Evolutionary conservation across 192 early-diverging fungal species (phyloP).

Genomic region (Chytriomyces hyalinus): DNA sequence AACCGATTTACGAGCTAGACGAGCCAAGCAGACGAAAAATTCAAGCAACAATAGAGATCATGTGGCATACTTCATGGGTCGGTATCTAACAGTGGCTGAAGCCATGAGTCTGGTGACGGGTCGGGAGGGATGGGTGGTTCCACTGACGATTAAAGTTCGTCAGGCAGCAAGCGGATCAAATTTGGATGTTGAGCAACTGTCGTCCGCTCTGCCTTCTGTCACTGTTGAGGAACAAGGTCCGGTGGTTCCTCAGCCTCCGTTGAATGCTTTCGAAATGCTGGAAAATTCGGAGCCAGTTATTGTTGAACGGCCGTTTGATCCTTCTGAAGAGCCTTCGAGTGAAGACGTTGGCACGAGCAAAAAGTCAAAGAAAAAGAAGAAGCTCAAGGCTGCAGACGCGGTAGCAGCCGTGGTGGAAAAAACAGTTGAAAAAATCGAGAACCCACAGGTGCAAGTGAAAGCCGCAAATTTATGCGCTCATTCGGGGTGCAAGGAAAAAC

Average conservation of each 20-base stretch:
- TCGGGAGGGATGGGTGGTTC: conserved; percentile 26
- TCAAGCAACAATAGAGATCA: conserved; percentile 7
- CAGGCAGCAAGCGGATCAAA: background rate
- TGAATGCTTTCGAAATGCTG: conserved; percentile 13
- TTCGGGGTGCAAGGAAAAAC: conserved; percentile 20
- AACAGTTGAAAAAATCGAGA: conserved; percentile 15
- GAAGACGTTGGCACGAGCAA: background rate
- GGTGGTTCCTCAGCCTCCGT: background rate
- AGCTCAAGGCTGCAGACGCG: background rate
- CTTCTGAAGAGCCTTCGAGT: background rate
- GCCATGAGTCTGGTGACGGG: background rate
- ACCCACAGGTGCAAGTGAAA: conserved; percentile 20
- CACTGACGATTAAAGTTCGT: background rate
- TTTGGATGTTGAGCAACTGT: background rate
- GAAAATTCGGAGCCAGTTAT: background rate
- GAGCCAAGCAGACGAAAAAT: background rate
- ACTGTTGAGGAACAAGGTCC: background rate
- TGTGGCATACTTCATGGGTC: conserved; percentile 7
- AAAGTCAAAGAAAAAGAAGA: conserved; percentile 27
- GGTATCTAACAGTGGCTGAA: background rate
- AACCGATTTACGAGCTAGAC: background rate
- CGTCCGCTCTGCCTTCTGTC: background rate
- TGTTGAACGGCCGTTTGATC: conserved; percentile 1
- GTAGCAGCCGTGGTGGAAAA: conserved; percentile 14
- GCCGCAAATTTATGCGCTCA: conserved; percentile 18